These are phyloP conservation scores for Antrodiella citrinella DNA, from an alignment of 768 basidiomycete species.

Conservation along the genomic window DNA sequence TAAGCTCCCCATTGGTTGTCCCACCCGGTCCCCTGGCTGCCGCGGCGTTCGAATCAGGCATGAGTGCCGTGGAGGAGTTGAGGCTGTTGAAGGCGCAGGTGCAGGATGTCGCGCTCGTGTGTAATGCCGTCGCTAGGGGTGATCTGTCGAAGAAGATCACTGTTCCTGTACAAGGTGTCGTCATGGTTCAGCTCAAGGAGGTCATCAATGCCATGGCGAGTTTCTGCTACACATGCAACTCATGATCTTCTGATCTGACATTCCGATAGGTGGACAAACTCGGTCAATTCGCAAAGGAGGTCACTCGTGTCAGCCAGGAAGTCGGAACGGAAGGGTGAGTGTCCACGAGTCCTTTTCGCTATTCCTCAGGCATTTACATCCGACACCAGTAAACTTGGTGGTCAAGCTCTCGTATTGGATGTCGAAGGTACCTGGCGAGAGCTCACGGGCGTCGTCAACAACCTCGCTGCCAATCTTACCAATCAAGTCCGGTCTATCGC, in stretches of 20 bases:
- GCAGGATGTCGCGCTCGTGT: slow-evolving; percentile 51
- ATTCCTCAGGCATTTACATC: too few species aligned
- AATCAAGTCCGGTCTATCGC: slow-evolving; percentile 63
- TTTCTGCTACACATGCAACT: slow-evolving; percentile 27
- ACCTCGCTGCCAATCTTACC: slow-evolving; percentile 82
- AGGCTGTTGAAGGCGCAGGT: slow-evolving; percentile 73
- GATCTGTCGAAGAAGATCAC: slow-evolving; percentile 88
- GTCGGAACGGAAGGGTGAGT: slow-evolving; percentile 87
- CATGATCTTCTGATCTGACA: too few species aligned
- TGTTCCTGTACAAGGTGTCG: slow-evolving; percentile 86
- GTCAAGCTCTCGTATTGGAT: slow-evolving; percentile 80
- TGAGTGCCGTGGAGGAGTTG: slow-evolving; percentile 72
- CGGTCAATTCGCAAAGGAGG: slow-evolving; percentile 70
- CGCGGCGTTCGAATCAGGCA: slow-evolving; percentile 49
- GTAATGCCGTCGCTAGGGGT: slow-evolving; percentile 76
- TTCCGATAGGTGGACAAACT: slow-evolving; percentile 36
- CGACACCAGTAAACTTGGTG: slow-evolving; percentile 71
- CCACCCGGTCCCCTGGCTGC: slow-evolving; percentile 48
- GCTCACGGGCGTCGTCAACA: slow-evolving; percentile 48
- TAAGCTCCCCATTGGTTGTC: slow-evolving; percentile 33
- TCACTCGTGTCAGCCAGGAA: slow-evolving; percentile 77
- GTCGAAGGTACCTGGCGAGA: slow-evolving; percentile 89
- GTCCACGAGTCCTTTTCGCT: too few species aligned
- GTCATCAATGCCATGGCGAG: slow-evolving; percentile 54
- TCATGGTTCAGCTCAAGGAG: slow-evolving; percentile 72